phyloP scores from a whole-genome alignment of 116 monocot genomes.

The Posidonia oceanica region DNA sequence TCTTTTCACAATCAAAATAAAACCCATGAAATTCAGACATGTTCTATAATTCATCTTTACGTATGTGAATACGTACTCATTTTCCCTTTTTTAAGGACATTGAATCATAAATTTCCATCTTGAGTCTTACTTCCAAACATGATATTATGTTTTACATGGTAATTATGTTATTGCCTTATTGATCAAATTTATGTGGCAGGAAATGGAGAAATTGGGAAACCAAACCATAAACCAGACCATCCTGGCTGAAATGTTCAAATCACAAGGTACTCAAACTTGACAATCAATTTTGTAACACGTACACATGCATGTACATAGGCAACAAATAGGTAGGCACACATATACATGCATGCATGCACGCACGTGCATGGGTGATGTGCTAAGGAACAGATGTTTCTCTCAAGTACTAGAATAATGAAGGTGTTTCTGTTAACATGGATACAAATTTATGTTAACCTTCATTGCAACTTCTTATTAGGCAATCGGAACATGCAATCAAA shows the following conservation, averaged over 20 bases:
- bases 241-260: slow-evolving; percentile 60
- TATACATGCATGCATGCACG: too few species aligned
- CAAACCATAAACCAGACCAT: slow-evolving; percentile 19
- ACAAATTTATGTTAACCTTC: background rate
- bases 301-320: too few species aligned
- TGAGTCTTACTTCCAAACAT: background rate
- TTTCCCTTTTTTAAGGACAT: too few species aligned
- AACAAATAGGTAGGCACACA: too few species aligned
- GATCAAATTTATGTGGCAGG: slow-evolving; percentile 22
- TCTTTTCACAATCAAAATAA: too few species aligned
- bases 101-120: too few species aligned
- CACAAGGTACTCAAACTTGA: slow-evolving; percentile 31
- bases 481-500: slow-evolving; percentile 51
- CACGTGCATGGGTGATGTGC: too few species aligned
- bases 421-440: background rate
- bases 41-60: too few species aligned
- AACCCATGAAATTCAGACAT: too few species aligned
- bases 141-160: background rate
- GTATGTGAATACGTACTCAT: too few species aligned
- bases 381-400: too few species aligned
- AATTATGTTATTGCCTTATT: background rate
- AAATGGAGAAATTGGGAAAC: slow-evolving; percentile 33
- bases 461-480: slow-evolving; percentile 25
- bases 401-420: background rate
- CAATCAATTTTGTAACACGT: too few species aligned